Percentiles rank a stretch among this genome's conserved stretches.
phyloP scores from a whole-genome alignment of 2,329 filamentous ascomycete species.

The Pseudocercospora musae region DNA sequence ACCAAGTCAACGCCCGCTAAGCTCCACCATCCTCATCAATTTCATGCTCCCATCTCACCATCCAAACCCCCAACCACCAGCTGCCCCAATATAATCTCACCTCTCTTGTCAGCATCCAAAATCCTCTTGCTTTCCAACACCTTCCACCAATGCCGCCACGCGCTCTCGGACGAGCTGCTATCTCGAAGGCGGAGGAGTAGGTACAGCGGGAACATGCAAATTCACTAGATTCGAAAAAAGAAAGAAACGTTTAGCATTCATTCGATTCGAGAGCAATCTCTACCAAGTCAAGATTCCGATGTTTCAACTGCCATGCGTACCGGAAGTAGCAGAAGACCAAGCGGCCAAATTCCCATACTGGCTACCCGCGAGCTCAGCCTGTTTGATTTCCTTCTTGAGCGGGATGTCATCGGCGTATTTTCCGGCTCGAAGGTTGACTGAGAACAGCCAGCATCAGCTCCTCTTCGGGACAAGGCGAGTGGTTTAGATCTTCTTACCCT shows the following conservation, averaged over 20 bases:
- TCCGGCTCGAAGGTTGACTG: constrained; percentile 16
- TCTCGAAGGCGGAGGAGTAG: constrained; percentile 1
- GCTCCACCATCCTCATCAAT: background rate
- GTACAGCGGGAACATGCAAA: background rate
- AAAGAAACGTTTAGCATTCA: background rate
- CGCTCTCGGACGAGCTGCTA: background rate
- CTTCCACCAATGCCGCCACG: background rate
- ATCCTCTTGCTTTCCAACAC: background rate
- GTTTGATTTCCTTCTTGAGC: constrained; percentile 10
- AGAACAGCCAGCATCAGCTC: background rate
- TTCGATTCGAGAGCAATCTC: background rate
- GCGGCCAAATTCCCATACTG: constrained; percentile 1
- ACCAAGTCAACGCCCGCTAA: constrained; percentile 1
- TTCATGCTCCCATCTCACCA: background rate
- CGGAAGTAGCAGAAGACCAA: background rate
- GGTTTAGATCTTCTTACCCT: constrained; percentile 12
- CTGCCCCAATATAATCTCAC: background rate
- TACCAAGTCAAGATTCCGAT: no score
- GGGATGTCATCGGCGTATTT: constrained; percentile 14
- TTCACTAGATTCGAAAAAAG: background rate
- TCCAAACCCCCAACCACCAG: background rate
- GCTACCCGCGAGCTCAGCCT: constrained; percentile 6
- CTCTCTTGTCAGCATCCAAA: background rate
- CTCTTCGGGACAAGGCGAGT: no score
- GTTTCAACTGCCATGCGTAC: background rate